phyloP scores from a whole-genome alignment of 1,139 yeast species.

The Lizanozyma gosingica region DNA sequence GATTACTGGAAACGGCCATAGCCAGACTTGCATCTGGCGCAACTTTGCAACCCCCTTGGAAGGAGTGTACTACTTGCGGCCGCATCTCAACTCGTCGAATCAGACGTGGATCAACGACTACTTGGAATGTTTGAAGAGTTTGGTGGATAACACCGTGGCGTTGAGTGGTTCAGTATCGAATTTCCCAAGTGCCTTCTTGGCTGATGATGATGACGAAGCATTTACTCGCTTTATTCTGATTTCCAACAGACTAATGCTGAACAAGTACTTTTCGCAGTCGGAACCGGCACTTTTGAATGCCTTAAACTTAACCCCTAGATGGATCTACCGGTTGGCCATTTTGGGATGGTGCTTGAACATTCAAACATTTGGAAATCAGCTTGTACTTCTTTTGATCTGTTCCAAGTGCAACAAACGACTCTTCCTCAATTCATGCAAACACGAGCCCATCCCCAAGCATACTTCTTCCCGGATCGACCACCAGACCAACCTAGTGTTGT shows the following conservation, averaged over 20 bases:
- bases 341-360: constrained; percentile 30
- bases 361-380: constrained; percentile 19
- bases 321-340: constrained; percentile 27
- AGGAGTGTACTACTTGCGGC: constrained; percentile 29
- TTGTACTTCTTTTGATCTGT: constrained; percentile 26
- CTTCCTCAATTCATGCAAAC: constrained; percentile 15
- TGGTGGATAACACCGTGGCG: constrained; percentile 19
- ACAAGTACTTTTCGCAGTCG: constrained; percentile 20
- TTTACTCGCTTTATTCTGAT: constrained; percentile 11
- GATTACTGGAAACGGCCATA: constrained; percentile 20
- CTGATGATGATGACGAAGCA: constrained; percentile 4
- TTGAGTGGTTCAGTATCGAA: constrained; percentile 4
- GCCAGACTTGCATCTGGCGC: constrained; percentile 28
- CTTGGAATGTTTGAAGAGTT: constrained; percentile 18
- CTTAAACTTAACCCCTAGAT: constrained; percentile 18
- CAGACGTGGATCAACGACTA: constrained; percentile 20
- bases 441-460: constrained; percentile 5
- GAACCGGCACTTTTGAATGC: constrained; percentile 24
- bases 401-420: constrained; percentile 28
- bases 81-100: constrained; percentile 24
- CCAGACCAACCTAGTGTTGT: constrained; percentile 7
- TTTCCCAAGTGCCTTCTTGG: background rate
- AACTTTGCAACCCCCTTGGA: constrained; percentile 26
- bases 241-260: constrained; percentile 25
- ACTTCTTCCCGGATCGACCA: constrained; percentile 4